phyloP scores from a whole-genome alignment of 192 early-diverging fungal species.

The Globomyces pollinis-pini region DNA sequence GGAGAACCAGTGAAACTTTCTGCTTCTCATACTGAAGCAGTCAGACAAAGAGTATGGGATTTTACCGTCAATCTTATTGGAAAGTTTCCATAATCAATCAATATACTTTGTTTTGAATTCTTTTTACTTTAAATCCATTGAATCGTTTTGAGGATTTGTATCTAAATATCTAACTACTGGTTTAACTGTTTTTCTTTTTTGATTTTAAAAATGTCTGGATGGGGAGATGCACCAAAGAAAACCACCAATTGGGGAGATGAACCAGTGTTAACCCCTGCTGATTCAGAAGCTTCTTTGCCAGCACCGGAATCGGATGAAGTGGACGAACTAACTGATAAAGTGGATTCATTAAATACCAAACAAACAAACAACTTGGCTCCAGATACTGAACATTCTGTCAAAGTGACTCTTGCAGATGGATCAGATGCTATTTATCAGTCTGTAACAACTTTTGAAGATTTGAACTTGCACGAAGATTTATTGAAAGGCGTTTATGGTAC shows the following conservation, averaged over 20 bases:
- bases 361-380: not conserved
- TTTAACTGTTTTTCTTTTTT: not conserved
- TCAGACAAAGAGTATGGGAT: constrained; percentile 11
- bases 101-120: no score
- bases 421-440: constrained; percentile 2
- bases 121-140: no score
- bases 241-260: not conserved
- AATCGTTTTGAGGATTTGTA: no score
- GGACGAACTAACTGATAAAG: not conserved
- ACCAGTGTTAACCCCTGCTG: not conserved
- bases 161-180: no score
- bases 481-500: constrained; percentile 91
- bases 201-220: constrained; percentile 6
- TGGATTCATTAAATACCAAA: not conserved
- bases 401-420: constrained; percentile 36
- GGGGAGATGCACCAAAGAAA: not conserved
- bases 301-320: no score
- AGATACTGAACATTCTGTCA: constrained; percentile 24
- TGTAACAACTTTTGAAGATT: constrained; percentile 41
- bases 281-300: not conserved
- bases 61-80: constrained; percentile 9
- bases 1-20: constrained; percentile 9
- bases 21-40: constrained; percentile 15
- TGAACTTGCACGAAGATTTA: constrained; percentile 56
- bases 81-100: no score